A percentile compares a stretch with the other conserved stretches of the same genome.
Evolutionary conservation across 768 basidiomycete species (phyloP).

Genomic region (Pulveroboletus sp.): DNA sequence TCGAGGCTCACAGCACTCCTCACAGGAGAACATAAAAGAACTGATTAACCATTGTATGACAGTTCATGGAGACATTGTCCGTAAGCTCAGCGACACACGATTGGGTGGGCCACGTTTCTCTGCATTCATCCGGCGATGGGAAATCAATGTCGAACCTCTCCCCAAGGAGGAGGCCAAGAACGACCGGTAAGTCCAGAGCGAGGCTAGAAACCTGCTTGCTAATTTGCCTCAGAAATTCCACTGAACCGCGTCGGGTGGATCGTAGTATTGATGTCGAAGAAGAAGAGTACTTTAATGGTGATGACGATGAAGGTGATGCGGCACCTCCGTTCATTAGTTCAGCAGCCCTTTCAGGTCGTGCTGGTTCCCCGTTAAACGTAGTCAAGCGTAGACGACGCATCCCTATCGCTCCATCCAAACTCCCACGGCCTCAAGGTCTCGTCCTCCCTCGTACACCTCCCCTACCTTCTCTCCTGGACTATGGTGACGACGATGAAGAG

Average conservation of each 20-base stretch:
- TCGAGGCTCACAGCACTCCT: constrained; percentile 2
- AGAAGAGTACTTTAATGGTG: constrained; percentile 90
- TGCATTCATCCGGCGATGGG: constrained; percentile 74
- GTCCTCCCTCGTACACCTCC: constrained; percentile 46
- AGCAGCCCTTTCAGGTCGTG: constrained; percentile 21
- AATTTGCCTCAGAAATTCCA: constrained; percentile 33
- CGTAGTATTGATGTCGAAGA: constrained; percentile 68
- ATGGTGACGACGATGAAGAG: constrained; percentile 66
- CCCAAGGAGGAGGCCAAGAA: constrained; percentile 47
- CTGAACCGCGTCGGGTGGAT: constrained; percentile 38
- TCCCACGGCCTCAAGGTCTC: constrained; percentile 40
- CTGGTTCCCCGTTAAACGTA: constrained; percentile 31
- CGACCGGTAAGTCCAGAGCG: constrained; percentile 42
- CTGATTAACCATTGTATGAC: constrained; percentile 82
- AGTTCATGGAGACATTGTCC: constrained; percentile 61
- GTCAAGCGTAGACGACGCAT: constrained; percentile 59
- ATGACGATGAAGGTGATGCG: constrained; percentile 70
- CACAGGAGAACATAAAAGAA: constrained; percentile 83
- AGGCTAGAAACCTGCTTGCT: constrained; percentile 1
- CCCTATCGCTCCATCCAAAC: constrained; percentile 42
- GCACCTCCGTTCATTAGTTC: constrained; percentile 30
- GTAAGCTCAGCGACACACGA: constrained; percentile 53
- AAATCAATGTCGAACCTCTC: constrained; percentile 85
- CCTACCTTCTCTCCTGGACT: constrained; percentile 65
- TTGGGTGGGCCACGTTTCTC: constrained; percentile 66